Evolutionary conservation across 306 rosid species (phyloP), one percentile per base, ranked within the genome.

Genomic region (Coriaria nepalensis): DNA sequence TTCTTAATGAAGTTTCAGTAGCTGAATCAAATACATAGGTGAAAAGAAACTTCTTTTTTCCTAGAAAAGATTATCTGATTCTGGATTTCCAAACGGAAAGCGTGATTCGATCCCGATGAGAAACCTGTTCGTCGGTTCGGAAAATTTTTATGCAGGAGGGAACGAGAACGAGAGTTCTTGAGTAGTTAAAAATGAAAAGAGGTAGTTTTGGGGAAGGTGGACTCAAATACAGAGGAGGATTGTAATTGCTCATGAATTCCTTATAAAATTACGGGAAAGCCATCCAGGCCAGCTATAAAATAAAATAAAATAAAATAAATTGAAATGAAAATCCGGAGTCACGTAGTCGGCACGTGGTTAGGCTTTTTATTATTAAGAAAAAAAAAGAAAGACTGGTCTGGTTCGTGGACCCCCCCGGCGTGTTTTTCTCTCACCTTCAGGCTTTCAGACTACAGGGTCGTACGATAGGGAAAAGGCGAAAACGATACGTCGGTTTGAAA

Each of bases 281-380:
- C 80, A 69, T 40, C 65, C 29, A 6, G 2, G 20, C 10, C 56
- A 20, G 1, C 29, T 20, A 20, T 1, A 20, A 20, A 20, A 20
- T 20, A 20, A 20, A 20, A 20, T 20, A 20, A 20, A 20, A 20
- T 20, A 20, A 20, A 20, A 20, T 20, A 20, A 20, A 20, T 1
- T 20, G 29, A 20, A 20, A 20, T 20, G 29, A 20, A 20, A 20
- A 20, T 45, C 73, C 63, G 65, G 65, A 63, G 59, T 75, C 81
- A 70, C 69, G 72, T 68, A 70, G 52, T 11, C 2, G 51, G 45
- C 81, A 70, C 71, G 74, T 70, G 81, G 61, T 74, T 62, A 51
- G 64, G 70, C 68, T 63, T 73, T 67, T 44, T 20, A 10, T 20
- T 20, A 1, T 20, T 20, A 20, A 20, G 3, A 20, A 61, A 65